These are phyloP conservation scores for Solanum hybrid DNA, from an alignment of 305 asterid species.

Conservation along the genomic window DNA sequence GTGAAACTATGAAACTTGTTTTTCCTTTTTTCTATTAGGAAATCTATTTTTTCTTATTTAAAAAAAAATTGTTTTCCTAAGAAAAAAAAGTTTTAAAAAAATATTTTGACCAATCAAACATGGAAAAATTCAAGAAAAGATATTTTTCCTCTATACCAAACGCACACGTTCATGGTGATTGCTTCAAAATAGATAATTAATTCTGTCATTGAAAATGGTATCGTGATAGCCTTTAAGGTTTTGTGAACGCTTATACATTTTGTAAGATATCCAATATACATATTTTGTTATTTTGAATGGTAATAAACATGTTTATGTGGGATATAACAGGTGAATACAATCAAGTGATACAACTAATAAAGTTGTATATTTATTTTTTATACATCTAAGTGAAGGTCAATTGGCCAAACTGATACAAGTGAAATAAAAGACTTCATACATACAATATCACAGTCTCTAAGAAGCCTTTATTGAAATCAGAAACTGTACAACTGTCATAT, in stretches of 20 bases:
- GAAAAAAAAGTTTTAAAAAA: not conserved
- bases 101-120: not conserved
- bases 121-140: not conserved
- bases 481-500: not conserved
- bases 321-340: not conserved
- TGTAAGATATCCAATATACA: not conserved
- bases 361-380: not conserved
- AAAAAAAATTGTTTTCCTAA: not conserved
- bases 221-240: not conserved
- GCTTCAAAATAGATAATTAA: not conserved
- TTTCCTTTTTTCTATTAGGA: not conserved
- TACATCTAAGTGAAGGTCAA: not conserved
- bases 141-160: not conserved
- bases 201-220: not conserved
- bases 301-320: not conserved
- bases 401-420: not conserved
- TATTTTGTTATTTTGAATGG: not conserved
- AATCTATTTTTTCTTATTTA: too few relatives aligned
- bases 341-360: not conserved
- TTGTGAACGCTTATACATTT: not conserved
- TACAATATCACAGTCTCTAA: not conserved
- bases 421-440: not conserved
- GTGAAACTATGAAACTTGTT: not conserved
- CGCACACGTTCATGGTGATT: not conserved
- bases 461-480: not conserved